Evolutionary conservation across 352 stramenopile species (phyloP), one percentile per base, ranked within the genome.

Genomic region (Albugo candida): DNA sequence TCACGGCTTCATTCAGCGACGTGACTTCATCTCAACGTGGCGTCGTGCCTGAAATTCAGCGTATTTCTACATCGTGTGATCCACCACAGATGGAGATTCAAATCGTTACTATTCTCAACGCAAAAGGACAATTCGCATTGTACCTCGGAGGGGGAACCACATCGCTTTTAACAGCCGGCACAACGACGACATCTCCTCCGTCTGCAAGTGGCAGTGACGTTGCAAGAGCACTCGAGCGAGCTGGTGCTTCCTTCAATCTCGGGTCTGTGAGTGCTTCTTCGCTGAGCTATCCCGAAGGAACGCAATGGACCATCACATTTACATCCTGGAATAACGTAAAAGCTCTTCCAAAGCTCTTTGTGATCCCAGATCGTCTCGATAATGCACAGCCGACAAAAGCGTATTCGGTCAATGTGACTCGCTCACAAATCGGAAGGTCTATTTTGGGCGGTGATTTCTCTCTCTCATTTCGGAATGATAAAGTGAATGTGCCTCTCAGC

Each of bases 41-140:
- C 20, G 74, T 88, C 0, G 69, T 73, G 38, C 60, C 67, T 12
- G 88, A 96, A 45, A 74, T 96, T 14, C 92, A 98, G 64, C 63
- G 80, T 2, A 92, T 98, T 18, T 60, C 69, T 31, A 91, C 89
- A 16, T 65, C 59, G 5, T 83, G 87, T 10, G 54, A 63, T 13
- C 53, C 53, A 0, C 74, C 79, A 2, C 47, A 63, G 11, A 41
- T 62, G 10, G 80, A 93, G 53, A 65, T 93, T 5, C 86, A 95
- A 53, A 49, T 59, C 2, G 53, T 96, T 2, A 67, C 66, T 0
- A 64, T 89, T 14, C 40, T 63, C 1, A 72, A 63, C 5, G 74
- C 77, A 0, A 73, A 69, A 0, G 77, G 77, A 1, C 59, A 77
- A 47, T 87, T 91, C 44, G 63, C 59, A 4, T 45, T 91, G n/a